Evolutionary conservation across 2,329 filamentous ascomycete species (phyloP).

Genomic region (Scorias spongiosa): DNA sequence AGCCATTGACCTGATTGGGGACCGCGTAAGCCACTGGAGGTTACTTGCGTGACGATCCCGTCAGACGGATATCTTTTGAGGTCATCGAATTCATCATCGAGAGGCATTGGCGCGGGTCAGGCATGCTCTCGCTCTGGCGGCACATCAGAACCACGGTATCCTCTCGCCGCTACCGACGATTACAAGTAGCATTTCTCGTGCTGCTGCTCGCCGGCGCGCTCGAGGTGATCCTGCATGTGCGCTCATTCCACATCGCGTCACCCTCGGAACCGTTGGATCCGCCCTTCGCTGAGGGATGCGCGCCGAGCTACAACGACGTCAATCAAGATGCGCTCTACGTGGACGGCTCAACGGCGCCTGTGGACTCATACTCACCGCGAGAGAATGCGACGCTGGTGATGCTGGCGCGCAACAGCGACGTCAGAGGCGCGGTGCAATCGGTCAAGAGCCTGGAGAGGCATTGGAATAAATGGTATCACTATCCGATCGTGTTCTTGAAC

Average conservation of each 20-base stretch:
- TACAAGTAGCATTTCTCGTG: neutral
- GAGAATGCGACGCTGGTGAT: slow-evolving; percentile 33
- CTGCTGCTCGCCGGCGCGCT: neutral
- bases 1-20: too few species aligned
- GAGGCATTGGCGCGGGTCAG: neutral
- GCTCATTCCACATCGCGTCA: neutral
- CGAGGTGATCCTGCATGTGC: neutral
- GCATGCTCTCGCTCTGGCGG: neutral
- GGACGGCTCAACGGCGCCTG: neutral
- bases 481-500: slow-evolving; percentile 34
- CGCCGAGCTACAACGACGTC: neutral
- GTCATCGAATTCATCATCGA: too few species aligned
- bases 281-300: neutral
- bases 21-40: too few species aligned
- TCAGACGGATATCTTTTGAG: too few species aligned
- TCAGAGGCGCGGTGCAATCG: slow-evolving; percentile 25
- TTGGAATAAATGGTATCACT: slow-evolving; percentile 34
- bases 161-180: neutral
- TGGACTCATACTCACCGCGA: slow-evolving; percentile 10
- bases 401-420: slow-evolving; percentile 32
- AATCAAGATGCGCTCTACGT: neutral
- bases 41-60: too few species aligned
- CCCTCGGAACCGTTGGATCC: neutral
- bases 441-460: slow-evolving; percentile 28
- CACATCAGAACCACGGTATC: neutral